Evolutionary conservation across 257 asterid species (phyloP), one percentile per base, ranked within the genome.

Genomic region (Jacaranda copaia): DNA sequence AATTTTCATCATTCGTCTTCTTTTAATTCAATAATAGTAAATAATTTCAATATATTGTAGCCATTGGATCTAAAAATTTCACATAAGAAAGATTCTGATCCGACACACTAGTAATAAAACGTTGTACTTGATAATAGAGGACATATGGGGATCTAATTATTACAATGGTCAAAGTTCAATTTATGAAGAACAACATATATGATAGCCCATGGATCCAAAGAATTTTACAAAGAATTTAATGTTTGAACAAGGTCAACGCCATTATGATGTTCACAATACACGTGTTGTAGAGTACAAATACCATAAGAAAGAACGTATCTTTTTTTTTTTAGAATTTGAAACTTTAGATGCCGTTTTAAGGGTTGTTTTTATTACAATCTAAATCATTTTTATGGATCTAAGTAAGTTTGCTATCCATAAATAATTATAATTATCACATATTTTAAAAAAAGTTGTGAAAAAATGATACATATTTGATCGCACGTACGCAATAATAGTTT

Each of bases 201-300:
- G 7, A 75, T 78, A 40, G 64, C 66, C 36, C 77, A 77, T 48
- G 73, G 68, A 88, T 48, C 60, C 70, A 81, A 79, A 84, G 86
- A 62, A 63, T 65, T 25, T 25, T 25, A 25, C 32, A 25, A 25
- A 25, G 32, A 25, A 25, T 25, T 25, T 65, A 78, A 66, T 63
- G 84, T 81, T 83, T 83, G 89, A 86, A 76, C 64, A 56, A 63
- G 84, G 91, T 86, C 88, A 86, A 82, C 57, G 72, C 64, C 63
- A 88, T 88, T 76, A 87, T 85, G 78, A 68, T 71, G 66, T 85
- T 76, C 81, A 67, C 74, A 73, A 18, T 79, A 81, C 92, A 88
- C 92, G 89, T 78, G 92, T 79, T 65, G 56, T 56, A 18, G 74
- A 68, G 12, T 52, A 63, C 59, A 53, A 58, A 45, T 53, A 42